Conservation (phyloP, 768 basidiomycete species). For the Mycena leptocephala region DNA sequence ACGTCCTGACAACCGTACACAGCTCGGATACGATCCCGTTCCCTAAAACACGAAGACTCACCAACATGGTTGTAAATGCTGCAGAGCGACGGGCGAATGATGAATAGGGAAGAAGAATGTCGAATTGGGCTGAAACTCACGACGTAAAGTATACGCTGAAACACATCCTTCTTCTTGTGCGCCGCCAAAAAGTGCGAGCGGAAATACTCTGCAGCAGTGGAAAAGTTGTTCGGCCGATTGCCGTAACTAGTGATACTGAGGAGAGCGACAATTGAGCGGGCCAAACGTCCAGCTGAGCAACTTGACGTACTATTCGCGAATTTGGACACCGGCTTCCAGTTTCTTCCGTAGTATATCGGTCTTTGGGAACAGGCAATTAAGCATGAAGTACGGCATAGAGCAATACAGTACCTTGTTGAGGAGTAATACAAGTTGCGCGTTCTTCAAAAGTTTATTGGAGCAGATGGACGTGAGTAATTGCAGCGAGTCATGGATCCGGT, state of each 20-base stretch:
- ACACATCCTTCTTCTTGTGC: conserved; percentile 76
- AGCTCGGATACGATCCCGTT: conserved; percentile 22
- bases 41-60: conserved; percentile 40
- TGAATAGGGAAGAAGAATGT: neutral
- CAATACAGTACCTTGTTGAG: conserved; percentile 78
- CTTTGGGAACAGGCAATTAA: conserved; percentile 53
- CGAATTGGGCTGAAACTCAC: conserved; percentile 57
- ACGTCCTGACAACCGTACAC: conserved; percentile 66
- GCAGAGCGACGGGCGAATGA: conserved; percentile 19
- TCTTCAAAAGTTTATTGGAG: conserved; percentile 80
- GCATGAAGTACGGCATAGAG: conserved; percentile 25
- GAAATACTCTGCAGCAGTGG: conserved; percentile 85
- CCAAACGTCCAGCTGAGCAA: conserved; percentile 3
- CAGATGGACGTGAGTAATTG: conserved; percentile 85
- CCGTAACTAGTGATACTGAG: conserved; percentile 85
- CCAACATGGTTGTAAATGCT: conserved; percentile 87
- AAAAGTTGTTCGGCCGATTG: conserved; percentile 79
- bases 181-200: conserved; percentile 88
- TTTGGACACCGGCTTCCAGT: conserved; percentile 75
- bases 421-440: conserved; percentile 82
- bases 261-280: conserved; percentile 5
- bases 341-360: conserved; percentile 84
- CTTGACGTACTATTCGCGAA: conserved; percentile 82
- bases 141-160: conserved; percentile 73
- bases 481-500: conserved; percentile 87